phyloP scores from a whole-genome alignment of 2,329 filamentous ascomycete genomes.

The Aureobasidium lini region DNA sequence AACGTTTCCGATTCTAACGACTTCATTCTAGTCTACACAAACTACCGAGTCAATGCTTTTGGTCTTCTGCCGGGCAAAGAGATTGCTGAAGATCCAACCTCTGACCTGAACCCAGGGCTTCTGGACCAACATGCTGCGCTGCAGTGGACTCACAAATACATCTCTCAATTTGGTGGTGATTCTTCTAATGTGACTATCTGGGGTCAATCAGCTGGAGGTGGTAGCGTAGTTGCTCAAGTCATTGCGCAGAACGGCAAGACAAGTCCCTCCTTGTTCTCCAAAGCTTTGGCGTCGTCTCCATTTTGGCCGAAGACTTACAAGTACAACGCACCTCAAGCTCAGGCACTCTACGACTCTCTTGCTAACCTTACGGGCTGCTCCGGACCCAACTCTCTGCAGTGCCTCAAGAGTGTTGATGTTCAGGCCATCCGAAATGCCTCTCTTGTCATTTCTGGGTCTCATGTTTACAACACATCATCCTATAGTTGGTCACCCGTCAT shows the following conservation, averaged over 20 bases:
- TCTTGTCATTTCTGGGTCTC: conserved; percentile 40
- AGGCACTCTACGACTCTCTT: conserved; percentile 44
- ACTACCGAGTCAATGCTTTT: conserved; percentile 52
- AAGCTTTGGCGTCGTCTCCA: conserved; percentile 46
- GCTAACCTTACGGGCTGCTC: conserved; percentile 43
- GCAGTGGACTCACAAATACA: conserved; percentile 45
- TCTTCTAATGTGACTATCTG: conserved; percentile 33
- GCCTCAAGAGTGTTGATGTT: conserved; percentile 48
- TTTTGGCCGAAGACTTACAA: conserved; percentile 54
- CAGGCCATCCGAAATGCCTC: conserved; percentile 48
- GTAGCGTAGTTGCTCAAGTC: conserved; percentile 46
- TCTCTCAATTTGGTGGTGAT: conserved; percentile 41
- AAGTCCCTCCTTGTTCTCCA: conserved; percentile 40
- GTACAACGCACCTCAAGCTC: conserved; percentile 44
- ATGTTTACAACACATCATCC: conserved; percentile 48
- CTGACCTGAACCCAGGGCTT: conserved; percentile 42
- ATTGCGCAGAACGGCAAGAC: conserved; percentile 42
- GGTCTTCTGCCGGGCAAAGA: conserved; percentile 47
- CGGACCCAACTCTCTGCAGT: conserved; percentile 41
- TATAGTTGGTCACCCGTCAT: conserved; percentile 57
- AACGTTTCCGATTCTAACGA: conserved; percentile 47
- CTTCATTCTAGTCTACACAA: conserved; percentile 45
- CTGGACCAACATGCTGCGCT: conserved; percentile 44
- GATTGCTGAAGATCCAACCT: conserved; percentile 35
- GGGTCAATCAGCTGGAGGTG: conserved; percentile 49